These are phyloP conservation scores for Petasospora rhodanensis DNA, from an alignment of 1,139 yeast species.

Conservation along the genomic window DNA sequence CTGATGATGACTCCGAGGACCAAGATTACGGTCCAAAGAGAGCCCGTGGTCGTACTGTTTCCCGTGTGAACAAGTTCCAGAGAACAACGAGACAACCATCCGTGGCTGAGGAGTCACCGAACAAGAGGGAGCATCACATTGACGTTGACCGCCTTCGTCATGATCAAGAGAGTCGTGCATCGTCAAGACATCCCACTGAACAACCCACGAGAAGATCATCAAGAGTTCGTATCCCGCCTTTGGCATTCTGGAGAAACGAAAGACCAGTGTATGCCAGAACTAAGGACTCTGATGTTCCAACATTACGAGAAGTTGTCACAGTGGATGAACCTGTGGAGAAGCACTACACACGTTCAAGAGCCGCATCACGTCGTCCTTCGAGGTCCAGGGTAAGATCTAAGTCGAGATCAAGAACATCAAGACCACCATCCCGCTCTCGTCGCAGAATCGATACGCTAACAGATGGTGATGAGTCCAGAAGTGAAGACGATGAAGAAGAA, in stretches of 20 bases:
- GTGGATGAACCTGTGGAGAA: conserved; percentile 31
- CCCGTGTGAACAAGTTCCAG: conserved; percentile 15
- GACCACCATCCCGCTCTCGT: conserved; percentile 11
- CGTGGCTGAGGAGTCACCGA: conserved; percentile 2
- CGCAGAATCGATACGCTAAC: conserved; percentile 5
- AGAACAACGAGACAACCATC: conserved; percentile 8
- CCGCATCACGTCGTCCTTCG: conserved; percentile 13
- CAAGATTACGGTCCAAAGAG: conserved; percentile 1
- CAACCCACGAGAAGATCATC: conserved; percentile 44
- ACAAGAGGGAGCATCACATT: conserved; percentile 14
- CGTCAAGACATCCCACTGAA: conserved; percentile 16
- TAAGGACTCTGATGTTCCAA: conserved; percentile 48
- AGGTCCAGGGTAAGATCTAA: conserved; percentile 13
- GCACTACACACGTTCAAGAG: conserved; percentile 5
- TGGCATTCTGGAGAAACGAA: conserved; percentile 87
- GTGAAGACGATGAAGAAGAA: conserved; percentile 21
- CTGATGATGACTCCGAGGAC: conserved; percentile 5
- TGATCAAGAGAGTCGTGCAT: conserved; percentile 20
- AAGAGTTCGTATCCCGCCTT: conserved; percentile 64
- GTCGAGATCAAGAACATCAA: conserved; percentile 11
- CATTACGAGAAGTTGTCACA: conserved; percentile 55
- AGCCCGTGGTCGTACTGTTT: too few relatives aligned
- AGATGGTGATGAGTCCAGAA: conserved; percentile 28
- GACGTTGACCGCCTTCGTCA: conserved; percentile 16
- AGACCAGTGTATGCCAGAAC: conserved; percentile 59